Evolutionary conservation across 108 stramenopile genomes (phyloP), one percentile per base, ranked within the genome.

Genomic region (Stephanodiscus triporus): DNA sequence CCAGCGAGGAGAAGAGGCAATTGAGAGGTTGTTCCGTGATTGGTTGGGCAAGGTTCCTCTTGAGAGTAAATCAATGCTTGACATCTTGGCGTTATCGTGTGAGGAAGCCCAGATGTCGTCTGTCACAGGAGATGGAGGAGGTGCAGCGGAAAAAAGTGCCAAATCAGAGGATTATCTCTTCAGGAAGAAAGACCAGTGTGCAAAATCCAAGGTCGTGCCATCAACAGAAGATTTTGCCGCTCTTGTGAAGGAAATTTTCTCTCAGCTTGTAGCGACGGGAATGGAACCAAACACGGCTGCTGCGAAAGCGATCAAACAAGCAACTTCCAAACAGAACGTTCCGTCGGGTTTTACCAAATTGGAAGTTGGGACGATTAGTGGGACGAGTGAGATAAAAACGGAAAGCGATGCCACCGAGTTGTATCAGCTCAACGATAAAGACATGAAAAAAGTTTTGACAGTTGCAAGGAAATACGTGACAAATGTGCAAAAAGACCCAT

Each of bases 81-180:
- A 87, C 19, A 86, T 88, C 75, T 67, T 94, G 43, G 80, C 85
- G 22, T 37, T 89, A 9, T 94, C 93, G 7, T 89, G 87, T 55
- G 53, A 77, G 69, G 88, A 91, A 50, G 82, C 62, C 11, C 50
- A 69, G 37, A 40, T 23, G 9, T 27, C 27, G 17, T 42, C 36
- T 14, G 29, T 14, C 1, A 48, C 68, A 54, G 60, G 48, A 23
- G 49, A 19, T 20, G 34, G 45, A 20, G 51, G 22, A 26, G 61
- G 50, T 32, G 42, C 43, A 27, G 65, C 37, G 48, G 63, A 7
- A 57, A 24, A 9, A 36, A 53, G 40, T 75, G 50, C 66, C 47
- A 82, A 79, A 70, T 63, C 53, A 32, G 51, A 71, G 53, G n/a
- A 43, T 13, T 72, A 82, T 58, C 40, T 75, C 34, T 9, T 78